Conservation (phyloP, 2,329 filamentous ascomycete genomes). For the Fusarium duplospermum region DNA sequence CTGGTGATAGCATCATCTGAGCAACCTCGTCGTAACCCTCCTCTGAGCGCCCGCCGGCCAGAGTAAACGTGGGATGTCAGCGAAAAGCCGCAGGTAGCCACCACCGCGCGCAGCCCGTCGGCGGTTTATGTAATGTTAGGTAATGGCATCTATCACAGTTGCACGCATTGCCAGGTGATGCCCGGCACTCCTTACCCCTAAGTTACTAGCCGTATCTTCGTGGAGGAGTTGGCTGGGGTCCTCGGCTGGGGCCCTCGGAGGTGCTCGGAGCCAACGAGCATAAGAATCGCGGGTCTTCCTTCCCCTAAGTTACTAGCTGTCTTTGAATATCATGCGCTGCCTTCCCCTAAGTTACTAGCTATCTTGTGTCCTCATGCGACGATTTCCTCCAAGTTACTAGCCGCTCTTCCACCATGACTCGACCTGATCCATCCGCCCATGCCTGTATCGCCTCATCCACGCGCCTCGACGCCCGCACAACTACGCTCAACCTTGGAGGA, state of each 20-base stretch:
- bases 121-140: conserved; percentile 46
- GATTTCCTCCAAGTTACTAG: conserved; percentile 40
- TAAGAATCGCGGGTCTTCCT: conserved; percentile 42
- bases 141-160: conserved; percentile 30
- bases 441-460: conserved; percentile 17
- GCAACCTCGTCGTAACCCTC: not conserved
- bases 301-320: conserved; percentile 42
- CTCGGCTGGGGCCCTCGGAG: not conserved
- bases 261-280: conserved; percentile 33
- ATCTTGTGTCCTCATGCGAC: conserved; percentile 11
- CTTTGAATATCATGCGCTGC: conserved; percentile 25
- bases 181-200: conserved; percentile 41
- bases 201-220: conserved; percentile 40
- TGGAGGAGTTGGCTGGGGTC: conserved; percentile 27
- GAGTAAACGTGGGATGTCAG: conserved; percentile 39
- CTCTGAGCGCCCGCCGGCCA: conserved; percentile 28
- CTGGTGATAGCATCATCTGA: not conserved
- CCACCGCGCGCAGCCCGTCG: not conserved
- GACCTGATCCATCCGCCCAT: conserved; percentile 4
- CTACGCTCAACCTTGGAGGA: not conserved
- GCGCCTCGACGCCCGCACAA: conserved; percentile 33
- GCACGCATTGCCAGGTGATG: conserved; percentile 19
- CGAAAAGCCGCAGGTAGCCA: conserved; percentile 40
- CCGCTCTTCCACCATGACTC: conserved; percentile 17
- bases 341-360: conserved; percentile 22